A percentile compares a stretch with the other conserved stretches of the same genome.
Evolutionary conservation across 768 basidiomycete species (phyloP).

Genomic region (Agaricus subrufescens): DNA sequence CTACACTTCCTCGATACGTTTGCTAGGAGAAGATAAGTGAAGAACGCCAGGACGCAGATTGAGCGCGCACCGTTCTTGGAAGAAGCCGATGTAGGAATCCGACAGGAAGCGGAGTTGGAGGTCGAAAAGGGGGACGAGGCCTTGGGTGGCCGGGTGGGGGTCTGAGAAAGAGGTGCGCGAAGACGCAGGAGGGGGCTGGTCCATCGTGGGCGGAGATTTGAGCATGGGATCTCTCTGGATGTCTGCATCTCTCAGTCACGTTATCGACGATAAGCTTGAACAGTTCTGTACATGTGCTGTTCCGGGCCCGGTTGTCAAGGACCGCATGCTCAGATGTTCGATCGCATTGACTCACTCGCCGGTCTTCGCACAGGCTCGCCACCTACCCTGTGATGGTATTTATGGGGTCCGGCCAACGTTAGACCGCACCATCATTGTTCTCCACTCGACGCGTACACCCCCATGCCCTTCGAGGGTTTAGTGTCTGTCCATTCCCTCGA

Average conservation of each 20-base stretch:
- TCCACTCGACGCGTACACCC: background rate
- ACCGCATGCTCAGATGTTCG: background rate
- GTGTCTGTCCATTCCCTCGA: background rate
- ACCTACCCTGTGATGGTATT: background rate
- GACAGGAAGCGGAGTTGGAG: constrained; percentile 60
- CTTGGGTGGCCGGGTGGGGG: constrained; percentile 28
- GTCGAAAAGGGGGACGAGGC: constrained; percentile 70
- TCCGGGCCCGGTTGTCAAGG: background rate
- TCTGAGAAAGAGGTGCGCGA: constrained; percentile 38
- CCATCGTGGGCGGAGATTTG: constrained; percentile 16
- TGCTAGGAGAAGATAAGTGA: constrained; percentile 38
- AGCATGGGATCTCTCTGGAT: background rate
- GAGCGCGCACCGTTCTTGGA: constrained; percentile 69
- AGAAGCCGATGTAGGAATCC: constrained; percentile 80
- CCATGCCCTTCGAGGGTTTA: background rate
- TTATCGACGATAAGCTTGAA: background rate
- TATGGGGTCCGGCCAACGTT: background rate
- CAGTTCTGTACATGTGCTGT: background rate
- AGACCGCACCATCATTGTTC: background rate
- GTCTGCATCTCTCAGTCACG: constrained; percentile 1
- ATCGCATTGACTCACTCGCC: background rate
- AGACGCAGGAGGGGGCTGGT: constrained; percentile 29
- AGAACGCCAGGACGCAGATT: constrained; percentile 4
- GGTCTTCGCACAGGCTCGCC: background rate
- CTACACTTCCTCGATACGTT: constrained; percentile 84